Evolutionary conservation across 2,329 filamentous ascomycete genomes (phyloP), one percentile per base, ranked within the genome.

Genomic region (Tolypocladium amazonense): DNA sequence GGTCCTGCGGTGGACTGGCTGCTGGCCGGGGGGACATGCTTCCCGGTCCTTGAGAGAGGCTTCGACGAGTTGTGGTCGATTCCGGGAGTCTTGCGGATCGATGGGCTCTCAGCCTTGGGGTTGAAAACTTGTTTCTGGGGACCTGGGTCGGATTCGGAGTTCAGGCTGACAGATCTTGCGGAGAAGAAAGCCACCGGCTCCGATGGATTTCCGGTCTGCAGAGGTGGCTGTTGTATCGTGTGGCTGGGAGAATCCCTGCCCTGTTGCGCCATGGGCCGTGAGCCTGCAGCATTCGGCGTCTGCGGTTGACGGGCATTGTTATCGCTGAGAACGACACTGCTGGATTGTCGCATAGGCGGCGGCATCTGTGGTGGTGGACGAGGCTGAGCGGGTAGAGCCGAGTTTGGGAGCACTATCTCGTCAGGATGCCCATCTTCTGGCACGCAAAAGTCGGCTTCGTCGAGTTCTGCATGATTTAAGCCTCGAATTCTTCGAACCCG

Each of bases 11-110:
- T 45, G 25, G 65, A 58, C 58, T 73, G 71, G 62, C 65, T 70
- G 63, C 60, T 67, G n/a, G 68, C 55, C 1, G 79, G 77, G 1
- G 79, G 70, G 0, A 84, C 75, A 60, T 86, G 82, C 63, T 82
- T 77, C 0, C 79, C 75, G 54, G 77, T 79, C 62, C 81, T 82
- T 4, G 81, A 81, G 2, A 96, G 76, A 0, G 92, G 90, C 58
- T 88, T 87, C 5, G 89, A 92, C 57, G 84, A 87, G 27, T 77
- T 85, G 69, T 95, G 90, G 68, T 97, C 91, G 45, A 97, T 82
- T 2, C 92, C 92, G 0, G 89, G 88, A 0, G 93, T 97, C 70
- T 93, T 92, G 62, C 90, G 85, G 69, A 96, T 92, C 0, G 92
- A 94, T 0, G 92, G 92, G 62, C 87, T 90, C 67, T 92, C 88